Evolutionary conservation across 2,329 filamentous ascomycete genomes (phyloP).

Genomic region (Onygenales sp.): DNA sequence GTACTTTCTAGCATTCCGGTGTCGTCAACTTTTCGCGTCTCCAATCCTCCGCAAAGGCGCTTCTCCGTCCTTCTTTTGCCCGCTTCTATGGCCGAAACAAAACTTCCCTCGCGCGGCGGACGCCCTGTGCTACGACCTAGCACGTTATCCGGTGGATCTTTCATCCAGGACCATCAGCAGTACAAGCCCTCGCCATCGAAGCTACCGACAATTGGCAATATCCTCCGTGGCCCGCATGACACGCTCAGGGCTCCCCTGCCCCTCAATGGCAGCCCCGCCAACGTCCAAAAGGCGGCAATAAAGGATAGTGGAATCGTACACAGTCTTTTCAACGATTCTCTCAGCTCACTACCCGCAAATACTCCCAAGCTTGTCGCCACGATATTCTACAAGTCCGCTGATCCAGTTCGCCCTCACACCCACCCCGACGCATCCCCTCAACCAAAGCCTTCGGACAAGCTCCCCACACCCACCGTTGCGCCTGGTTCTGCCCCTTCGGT

Average conservation of each 20-base stretch:
- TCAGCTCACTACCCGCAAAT: constrained; percentile 28
- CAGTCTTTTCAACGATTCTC: constrained; percentile 35
- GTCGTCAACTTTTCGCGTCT: background rate
- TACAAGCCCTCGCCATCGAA: constrained; percentile 31
- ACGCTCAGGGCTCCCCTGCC: constrained; percentile 16
- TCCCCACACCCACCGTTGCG: constrained; percentile 32
- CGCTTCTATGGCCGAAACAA: constrained; percentile 21
- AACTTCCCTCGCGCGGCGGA: constrained; percentile 18
- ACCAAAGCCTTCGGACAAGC: constrained; percentile 23
- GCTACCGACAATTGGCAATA: constrained; percentile 26
- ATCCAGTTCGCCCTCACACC: constrained; percentile 34
- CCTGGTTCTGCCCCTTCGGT: constrained; percentile 41
- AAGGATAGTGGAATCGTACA: constrained; percentile 38
- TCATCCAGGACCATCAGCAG: constrained; percentile 40
- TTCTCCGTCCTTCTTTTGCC: background rate
- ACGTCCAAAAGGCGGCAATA: constrained; percentile 19
- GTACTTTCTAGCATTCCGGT: no score
- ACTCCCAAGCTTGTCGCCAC: constrained; percentile 38
- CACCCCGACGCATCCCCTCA: constrained; percentile 38
- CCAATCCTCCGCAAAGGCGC: background rate
- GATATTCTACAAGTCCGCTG: constrained; percentile 38
- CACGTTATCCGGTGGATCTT: constrained; percentile 32
- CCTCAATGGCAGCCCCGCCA: constrained; percentile 28
- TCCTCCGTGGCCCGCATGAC: constrained; percentile 24
- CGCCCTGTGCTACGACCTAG: constrained; percentile 35